phyloP scores from a whole-genome alignment of 2,329 filamentous ascomycete species.

The Xylaria sp. region DNA sequence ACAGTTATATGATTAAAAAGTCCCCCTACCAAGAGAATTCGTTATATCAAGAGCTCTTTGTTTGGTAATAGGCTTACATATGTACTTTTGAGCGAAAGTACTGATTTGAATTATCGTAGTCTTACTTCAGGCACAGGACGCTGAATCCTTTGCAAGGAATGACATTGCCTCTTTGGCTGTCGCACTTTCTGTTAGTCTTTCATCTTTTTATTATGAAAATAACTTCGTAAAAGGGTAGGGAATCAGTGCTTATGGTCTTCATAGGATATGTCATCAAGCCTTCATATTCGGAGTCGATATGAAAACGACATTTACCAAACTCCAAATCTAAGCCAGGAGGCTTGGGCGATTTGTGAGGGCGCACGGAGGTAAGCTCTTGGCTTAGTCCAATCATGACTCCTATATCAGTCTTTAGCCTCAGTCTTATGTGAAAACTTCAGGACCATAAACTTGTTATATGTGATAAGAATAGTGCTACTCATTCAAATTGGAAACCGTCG shows the following conservation, averaged over 20 bases:
- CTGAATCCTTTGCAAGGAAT: conserved; percentile 30
- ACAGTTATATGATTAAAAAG: neutral
- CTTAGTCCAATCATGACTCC: neutral
- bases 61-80: too few species aligned
- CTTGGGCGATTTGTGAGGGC: conserved; percentile 28
- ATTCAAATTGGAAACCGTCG: conserved; percentile 31
- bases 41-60: neutral
- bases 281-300: conserved; percentile 9
- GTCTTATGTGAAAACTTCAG: conserved; percentile 13
- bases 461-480: conserved; percentile 36
- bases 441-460: conserved; percentile 35
- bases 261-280: conserved; percentile 23
- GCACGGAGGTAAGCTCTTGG: conserved; percentile 21
- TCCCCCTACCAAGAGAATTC: neutral
- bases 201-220: neutral
- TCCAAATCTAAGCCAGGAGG: conserved; percentile 11
- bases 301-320: neutral
- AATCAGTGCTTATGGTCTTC: neutral
- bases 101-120: conserved; percentile 36
- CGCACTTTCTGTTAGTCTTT: conserved; percentile 19
- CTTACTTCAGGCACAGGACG: conserved; percentile 42
- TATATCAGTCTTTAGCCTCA: neutral
- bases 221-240: neutral
- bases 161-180: conserved; percentile 30
- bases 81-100: conserved; percentile 11